A percentile compares a stretch with the other conserved stretches of the same genome.
These are phyloP conservation scores for Trifolium dubium DNA, from an alignment of 306 rosid species.

Conservation along the genomic window DNA sequence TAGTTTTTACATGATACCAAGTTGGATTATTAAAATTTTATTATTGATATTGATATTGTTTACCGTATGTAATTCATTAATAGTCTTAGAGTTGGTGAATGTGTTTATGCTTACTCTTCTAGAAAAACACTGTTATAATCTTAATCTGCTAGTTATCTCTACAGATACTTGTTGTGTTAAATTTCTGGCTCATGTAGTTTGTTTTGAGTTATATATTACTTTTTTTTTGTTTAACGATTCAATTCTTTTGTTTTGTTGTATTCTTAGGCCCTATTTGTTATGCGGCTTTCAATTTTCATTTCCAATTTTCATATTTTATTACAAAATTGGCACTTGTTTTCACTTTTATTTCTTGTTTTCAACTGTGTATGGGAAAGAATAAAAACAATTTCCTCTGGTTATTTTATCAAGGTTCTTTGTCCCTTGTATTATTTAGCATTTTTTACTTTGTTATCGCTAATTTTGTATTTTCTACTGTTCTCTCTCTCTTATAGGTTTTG, in stretches of 20 bases:
- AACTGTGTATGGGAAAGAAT: background rate
- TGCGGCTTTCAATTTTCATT: background rate
- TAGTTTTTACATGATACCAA: conserved; percentile 23
- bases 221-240: conserved; percentile 15
- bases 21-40: conserved; percentile 21
- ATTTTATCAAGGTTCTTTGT: background rate
- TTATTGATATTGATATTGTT: conserved; percentile 1
- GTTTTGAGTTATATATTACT: conserved; percentile 30
- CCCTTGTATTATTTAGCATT: conserved; percentile 24
- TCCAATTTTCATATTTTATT: conserved; percentile 4
- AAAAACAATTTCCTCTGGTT: conserved; percentile 15
- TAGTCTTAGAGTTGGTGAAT: conserved; percentile 27
- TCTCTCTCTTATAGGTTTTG: conserved; percentile 68
- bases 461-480: conserved; percentile 14
- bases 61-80: conserved; percentile 17
- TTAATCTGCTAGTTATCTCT: conserved; percentile 10
- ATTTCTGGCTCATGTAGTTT: conserved; percentile 9
- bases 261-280: conserved; percentile 15
- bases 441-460: conserved; percentile 26
- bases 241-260: conserved; percentile 19
- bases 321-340: background rate
- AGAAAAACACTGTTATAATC: conserved; percentile 2
- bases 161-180: conserved; percentile 7
- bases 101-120: conserved; percentile 29
- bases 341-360: background rate